Conservation (phyloP, 768 basidiomycete genomes). For the Fistulinella prunicolor region DNA sequence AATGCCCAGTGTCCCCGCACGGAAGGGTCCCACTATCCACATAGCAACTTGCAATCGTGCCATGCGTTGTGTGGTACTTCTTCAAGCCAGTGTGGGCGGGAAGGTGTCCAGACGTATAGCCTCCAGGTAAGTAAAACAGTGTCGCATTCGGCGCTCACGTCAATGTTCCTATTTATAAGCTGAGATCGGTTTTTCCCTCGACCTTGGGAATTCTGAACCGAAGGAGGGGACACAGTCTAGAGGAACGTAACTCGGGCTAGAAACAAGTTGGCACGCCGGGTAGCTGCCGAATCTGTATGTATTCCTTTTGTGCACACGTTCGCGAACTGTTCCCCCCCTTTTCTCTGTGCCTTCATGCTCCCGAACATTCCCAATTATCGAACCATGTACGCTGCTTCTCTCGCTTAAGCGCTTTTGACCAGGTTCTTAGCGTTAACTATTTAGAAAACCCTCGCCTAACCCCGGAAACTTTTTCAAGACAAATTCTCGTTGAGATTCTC, state of each 20-base stretch:
- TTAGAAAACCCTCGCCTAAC: neutral
- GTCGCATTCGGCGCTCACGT: neutral
- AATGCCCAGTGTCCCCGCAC: too few relatives aligned
- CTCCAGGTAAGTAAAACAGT: neutral
- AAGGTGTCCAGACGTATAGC: neutral
- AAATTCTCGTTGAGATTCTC: neutral
- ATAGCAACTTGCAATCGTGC: too few relatives aligned
- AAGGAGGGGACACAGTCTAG: neutral
- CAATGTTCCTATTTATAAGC: neutral
- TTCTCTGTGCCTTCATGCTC: neutral
- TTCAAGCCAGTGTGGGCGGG: neutral
- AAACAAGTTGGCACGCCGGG: neutral
- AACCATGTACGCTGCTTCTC: neutral
- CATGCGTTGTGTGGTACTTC: neutral
- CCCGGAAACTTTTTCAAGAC: neutral
- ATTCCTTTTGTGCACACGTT: neutral
- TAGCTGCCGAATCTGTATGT: neutral
- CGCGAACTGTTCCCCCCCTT: neutral
- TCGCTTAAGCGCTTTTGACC: neutral
- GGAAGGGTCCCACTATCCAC: too few relatives aligned
- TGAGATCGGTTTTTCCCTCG: neutral
- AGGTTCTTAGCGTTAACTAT: neutral
- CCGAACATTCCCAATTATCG: neutral
- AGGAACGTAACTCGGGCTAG: neutral
- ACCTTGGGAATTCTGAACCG: neutral